phyloP scores from a whole-genome alignment of 2,329 filamentous ascomycete genomes.

The Emmonsiellopsis sp. region DNA sequence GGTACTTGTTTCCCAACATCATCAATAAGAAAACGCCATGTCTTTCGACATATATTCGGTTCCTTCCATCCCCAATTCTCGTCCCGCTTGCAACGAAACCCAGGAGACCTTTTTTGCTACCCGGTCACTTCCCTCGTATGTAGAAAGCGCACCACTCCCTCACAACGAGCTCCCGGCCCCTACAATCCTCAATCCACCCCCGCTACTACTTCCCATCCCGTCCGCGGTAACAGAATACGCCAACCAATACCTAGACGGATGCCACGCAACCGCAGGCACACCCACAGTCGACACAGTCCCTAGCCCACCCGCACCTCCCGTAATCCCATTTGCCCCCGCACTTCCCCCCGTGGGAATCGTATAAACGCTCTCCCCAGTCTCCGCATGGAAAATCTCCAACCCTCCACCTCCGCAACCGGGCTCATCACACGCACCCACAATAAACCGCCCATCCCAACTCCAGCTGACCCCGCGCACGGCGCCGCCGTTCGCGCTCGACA shows the following conservation, averaged over 20 bases:
- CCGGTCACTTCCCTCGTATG: too few species aligned
- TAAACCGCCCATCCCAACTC: slow-evolving; percentile 42
- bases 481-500: slow-evolving; percentile 37
- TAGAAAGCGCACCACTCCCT: background rate
- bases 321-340: background rate
- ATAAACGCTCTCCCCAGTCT: slow-evolving; percentile 40
- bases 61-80: too few species aligned
- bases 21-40: too few species aligned
- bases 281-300: slow-evolving; percentile 20
- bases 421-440: slow-evolving; percentile 42
- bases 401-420: slow-evolving; percentile 33
- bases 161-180: slow-evolving; percentile 30
- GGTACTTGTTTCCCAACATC: too few species aligned
- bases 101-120: too few species aligned
- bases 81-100: too few species aligned
- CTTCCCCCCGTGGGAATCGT: slow-evolving; percentile 32
- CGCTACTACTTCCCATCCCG: slow-evolving; percentile 26
- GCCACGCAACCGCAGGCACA: slow-evolving; percentile 41
- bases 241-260: slow-evolving; percentile 41
- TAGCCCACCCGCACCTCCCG: background rate
- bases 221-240: slow-evolving; percentile 40
- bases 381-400: slow-evolving; percentile 42
- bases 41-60: too few species aligned
- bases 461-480: slow-evolving; percentile 40
- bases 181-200: slow-evolving; percentile 39